Evolutionary conservation across 805 yeast genomes (phyloP), one percentile per base, ranked within the genome.

Genomic region (Torulaspora maleeae): DNA sequence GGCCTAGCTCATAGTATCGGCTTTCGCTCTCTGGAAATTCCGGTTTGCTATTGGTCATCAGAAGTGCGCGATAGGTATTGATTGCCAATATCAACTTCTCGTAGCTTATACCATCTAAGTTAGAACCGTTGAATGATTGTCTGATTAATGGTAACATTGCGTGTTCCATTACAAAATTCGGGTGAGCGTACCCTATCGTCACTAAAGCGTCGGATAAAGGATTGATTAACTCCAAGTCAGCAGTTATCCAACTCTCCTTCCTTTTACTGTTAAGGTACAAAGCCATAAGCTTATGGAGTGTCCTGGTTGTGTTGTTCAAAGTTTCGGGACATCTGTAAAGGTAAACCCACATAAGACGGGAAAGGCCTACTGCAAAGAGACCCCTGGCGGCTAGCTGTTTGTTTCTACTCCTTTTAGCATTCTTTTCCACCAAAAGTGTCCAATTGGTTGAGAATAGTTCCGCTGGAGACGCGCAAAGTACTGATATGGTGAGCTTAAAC

Each of bases 281-380:
- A 39, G 76, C 75, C 46, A 83, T 79, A 27, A 93, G 67, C 2
- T 67, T 58, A 47, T 84, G 95, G 40, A 93, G 71, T 44, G 82
- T 83, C 56, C 89, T 82, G 2, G 90, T 80, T 0, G 95, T 89
- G 47, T 86, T 83, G 60, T 91, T 93, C 54, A 91, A 68, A 0
- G 97, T 84, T 54, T 95, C 99, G 0, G 95, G 78, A 52, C 89
- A 80, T 50, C 98, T 72, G 64, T 82, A 87, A 19, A 89, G 68
- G 60, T 86, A 93, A 0, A 90, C 95, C 99, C 99, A 93, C 0
- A 86, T 66, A 27, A 95, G 69, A 47, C 96, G 69, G 0, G 95
- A 75, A 3, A 83, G 67, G 45, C 90, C 81, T 0, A 79, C 78
- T 12, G 86, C 74, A 35, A 80, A 75, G 2, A 77, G 77, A 0